Evolutionary conservation across 306 rosid genomes (phyloP), one percentile per base, ranked within the genome.

Genomic region (Quillaja saponaria): DNA sequence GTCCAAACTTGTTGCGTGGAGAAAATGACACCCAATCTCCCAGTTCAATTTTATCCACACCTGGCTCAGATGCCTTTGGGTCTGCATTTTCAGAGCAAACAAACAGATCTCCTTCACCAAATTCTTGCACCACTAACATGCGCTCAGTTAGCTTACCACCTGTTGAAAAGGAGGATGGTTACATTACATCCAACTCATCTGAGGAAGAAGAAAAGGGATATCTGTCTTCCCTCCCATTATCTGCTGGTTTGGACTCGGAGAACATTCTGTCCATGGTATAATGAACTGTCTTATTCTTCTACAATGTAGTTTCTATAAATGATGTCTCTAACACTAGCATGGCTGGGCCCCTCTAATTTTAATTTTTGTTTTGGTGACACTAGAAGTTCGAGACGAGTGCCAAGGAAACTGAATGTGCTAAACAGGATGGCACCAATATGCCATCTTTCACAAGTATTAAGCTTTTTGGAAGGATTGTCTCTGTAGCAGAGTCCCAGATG

Each of bases 391-490:
- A 77, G 73, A 58, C 68, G 16, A 78, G 71, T 58, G 73, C 81
- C 59, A 69, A 59, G 73, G 75, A 71, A 19, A 20, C 72, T 51
- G 63, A 61, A 58, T 61, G 18, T 61, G 16, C 35, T 28, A 52
- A 58, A 13, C 79, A 66, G 5, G 84, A 79, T 46, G 59, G 73
- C 14, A 45, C 57, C 34, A 47, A 38, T 6, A 41, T 13, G n/a
- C 64, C 68, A 50, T 45, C 44, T 5, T 33, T 61, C 51, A 33
- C 69, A 13, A 82, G 84, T 55, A 82, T 92, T 41, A 92, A 86
- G 82, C 88, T 92, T 48, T 92, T 92, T 70, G 99, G 99, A 58
- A 84, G 80, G 71, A 86, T 85, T 37, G 76, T 92, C 48, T 71
- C 68, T 48, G 68, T 86, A 51, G 34, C 69, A 12, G 95, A 62